A percentile compares a stretch with the other conserved stretches of the same genome.
Evolutionary conservation across 345 rosid genomes (phyloP).

Genomic region (Dimocarpus longan): DNA sequence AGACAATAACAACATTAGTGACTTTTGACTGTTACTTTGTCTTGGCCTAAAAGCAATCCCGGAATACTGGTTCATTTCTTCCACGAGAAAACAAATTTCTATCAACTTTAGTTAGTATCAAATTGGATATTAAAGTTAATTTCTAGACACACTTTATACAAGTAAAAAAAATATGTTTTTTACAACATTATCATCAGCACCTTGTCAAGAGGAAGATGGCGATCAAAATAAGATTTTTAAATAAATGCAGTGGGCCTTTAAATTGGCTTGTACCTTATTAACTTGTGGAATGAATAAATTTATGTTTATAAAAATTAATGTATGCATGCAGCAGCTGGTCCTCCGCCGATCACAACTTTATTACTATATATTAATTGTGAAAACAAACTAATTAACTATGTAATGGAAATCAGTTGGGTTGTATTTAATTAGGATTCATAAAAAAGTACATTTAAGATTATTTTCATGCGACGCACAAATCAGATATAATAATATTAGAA

Average conservation of each 20-base stretch:
- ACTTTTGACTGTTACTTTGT: constrained; percentile 10
- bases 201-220: constrained; percentile 1
- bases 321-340: neutral
- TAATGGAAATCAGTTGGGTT: neutral
- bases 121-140: neutral
- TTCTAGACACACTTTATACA: neutral
- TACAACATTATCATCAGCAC: neutral
- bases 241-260: neutral
- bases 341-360: neutral
- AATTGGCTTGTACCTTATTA: neutral
- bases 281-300: neutral
- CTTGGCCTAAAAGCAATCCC: neutral
- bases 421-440: neutral
- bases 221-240: neutral
- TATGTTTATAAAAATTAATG: neutral
- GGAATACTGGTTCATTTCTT: constrained; percentile 1
- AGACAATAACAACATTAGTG: neutral
- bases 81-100: constrained; percentile 7
- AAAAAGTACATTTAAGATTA: neutral
- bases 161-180: neutral
- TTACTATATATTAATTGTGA: neutral
- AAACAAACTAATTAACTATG: too few relatives aligned
- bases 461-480: too few relatives aligned
- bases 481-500: too few relatives aligned
- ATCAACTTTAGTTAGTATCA: neutral